Conservation (phyloP, 2,329 filamentous ascomycete species). For the Monilinia fructigena region DNA sequence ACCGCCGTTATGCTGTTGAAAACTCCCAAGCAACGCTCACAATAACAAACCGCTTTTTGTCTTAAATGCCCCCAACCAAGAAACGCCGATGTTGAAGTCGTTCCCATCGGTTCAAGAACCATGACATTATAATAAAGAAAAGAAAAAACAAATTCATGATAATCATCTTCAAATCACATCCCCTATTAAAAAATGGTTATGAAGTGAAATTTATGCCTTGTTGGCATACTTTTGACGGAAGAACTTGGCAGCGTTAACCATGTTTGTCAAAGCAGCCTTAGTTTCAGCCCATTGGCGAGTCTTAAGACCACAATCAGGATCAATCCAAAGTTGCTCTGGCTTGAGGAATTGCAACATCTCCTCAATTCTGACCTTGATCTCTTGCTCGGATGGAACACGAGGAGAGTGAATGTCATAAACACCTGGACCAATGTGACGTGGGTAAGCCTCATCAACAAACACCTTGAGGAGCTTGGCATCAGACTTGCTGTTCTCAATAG, state of each 20-base stretch:
- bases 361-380: conserved; percentile 96
- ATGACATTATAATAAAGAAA: conserved; percentile 26
- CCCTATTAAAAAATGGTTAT: conserved; percentile 24
- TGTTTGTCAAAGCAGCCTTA: conserved; percentile 91
- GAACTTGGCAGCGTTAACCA: conserved; percentile 97
- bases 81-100: conserved; percentile 53
- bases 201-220: conserved; percentile 27
- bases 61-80: conserved; percentile 36
- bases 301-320: conserved; percentile 99
- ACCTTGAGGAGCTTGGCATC: conserved; percentile 99
- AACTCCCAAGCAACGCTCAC: conserved; percentile 25
- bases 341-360: conserved; percentile 98
- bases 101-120: conserved; percentile 38
- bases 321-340: conserved; percentile 98
- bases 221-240: conserved; percentile 82
- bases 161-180: conserved; percentile 24
- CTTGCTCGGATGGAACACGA: conserved; percentile 92
- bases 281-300: conserved; percentile 98
- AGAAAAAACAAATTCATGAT: conserved; percentile 23
- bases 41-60: conserved; percentile 36
- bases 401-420: conserved; percentile 99
- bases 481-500: conserved; percentile 99
- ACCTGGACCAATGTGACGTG: conserved; percentile 96
- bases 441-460: conserved; percentile 96
- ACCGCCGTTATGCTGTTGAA: conserved; percentile 40